Base-by-base conservation (phyloP, 2,329 filamentous ascomycete genomes). In the Bipolaris oryzae region DNA sequence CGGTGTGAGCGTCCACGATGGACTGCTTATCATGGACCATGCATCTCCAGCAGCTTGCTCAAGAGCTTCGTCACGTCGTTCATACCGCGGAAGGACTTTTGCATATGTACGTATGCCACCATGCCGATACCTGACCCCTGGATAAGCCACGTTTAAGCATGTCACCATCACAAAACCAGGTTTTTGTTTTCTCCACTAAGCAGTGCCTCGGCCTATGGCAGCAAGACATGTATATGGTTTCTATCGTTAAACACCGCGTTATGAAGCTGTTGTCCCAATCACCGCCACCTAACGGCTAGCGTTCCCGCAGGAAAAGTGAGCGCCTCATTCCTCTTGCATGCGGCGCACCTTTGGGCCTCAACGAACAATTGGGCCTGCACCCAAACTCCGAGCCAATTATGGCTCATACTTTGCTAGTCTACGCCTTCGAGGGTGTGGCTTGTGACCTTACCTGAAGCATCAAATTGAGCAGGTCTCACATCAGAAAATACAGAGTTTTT, bases 311-410 rank as follows among this genome's bases (percentile, higher is more conserved):
- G 41, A 9, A 16, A 31, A 44, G 16, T 10, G 7, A 28, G 5
- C 23, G 41, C 41, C 23, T 28, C 38, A 44, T n/a, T 44, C 41
- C 23, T 16, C 21, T 44, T 44, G 41, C 41, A 44, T 28, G 41
- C 23, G 41, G 41, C 41, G 23, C 15, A 44, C 28, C n/a, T 21
- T 44, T 44, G 41, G 41, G 41, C 41, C 41, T 44, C 41, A 44
- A 44, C 41, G 31, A 28, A 41, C 7, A 31, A n/a, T 28, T 44
- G 3, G 23, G 3, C 7, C 16, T 44, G 23, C n/a, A 10, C n/a
- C 23, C 41, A 25, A 25, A 28, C n/a, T 16, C n/a, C n/a, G 9
- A 44, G 41, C 23, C 21, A 44, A 44, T 44, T 31, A 28, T 7
- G 5, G n/a, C 28, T 5, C 23, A 44, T 16, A 16, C 23, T 23